Percentiles rank a stretch among this genome's conserved stretches.
phyloP scores from a whole-genome alignment of 306 rosid species.

The Biancaea sappan region DNA sequence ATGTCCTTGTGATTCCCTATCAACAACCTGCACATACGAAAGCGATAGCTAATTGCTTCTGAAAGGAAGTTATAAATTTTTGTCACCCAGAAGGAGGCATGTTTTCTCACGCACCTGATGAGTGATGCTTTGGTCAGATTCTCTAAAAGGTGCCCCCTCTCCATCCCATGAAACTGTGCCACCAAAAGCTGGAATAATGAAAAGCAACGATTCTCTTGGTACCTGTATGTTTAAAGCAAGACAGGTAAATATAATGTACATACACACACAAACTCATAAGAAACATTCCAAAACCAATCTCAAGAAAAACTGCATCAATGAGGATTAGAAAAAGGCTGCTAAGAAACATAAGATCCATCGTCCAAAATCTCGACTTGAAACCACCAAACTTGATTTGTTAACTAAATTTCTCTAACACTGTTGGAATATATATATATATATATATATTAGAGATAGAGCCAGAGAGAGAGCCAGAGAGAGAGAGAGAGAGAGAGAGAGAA shows the following conservation, averaged over 20 bases:
- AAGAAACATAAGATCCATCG: background rate
- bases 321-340: background rate
- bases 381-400: background rate
- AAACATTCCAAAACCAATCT: background rate
- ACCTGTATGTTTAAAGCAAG: conserved; percentile 54
- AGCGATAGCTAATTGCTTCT: conserved; percentile 31
- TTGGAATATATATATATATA: too few relatives aligned
- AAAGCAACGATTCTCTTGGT: conserved; percentile 86
- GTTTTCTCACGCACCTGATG: conserved; percentile 65
- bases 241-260: background rate
- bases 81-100: background rate
- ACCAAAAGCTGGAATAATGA: conserved; percentile 91
- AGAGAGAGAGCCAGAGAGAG: too few relatives aligned
- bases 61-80: background rate
- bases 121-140: conserved; percentile 72
- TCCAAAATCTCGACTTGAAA: background rate
- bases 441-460: too few relatives aligned
- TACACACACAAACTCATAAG: background rate
- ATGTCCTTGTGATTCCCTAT: conserved; percentile 74
- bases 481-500: too few relatives aligned
- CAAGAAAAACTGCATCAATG: background rate
- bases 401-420: background rate
- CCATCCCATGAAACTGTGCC: conserved; percentile 96
- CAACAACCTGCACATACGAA: conserved; percentile 67
- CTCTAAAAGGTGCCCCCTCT: conserved; percentile 79